Conservation (phyloP, 495 filamentous ascomycete genomes). For the Copromyces sp. region DNA sequence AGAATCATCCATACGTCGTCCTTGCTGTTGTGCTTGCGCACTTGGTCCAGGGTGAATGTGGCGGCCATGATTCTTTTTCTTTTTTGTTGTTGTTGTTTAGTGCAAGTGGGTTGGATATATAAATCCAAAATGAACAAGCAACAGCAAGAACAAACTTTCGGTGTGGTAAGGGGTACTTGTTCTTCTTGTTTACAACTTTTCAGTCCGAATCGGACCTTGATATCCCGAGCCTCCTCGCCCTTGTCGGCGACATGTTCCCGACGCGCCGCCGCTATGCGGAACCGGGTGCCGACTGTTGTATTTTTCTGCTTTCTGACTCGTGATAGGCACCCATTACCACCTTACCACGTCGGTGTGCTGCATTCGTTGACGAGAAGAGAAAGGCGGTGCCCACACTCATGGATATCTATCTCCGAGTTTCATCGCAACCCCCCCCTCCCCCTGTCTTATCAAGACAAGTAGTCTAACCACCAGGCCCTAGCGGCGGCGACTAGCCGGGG, state of each 20-base stretch:
- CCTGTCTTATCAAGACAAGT: neutral
- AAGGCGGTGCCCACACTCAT: neutral
- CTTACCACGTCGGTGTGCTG: neutral
- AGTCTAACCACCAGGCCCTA: neutral
- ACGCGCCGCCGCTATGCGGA: neutral
- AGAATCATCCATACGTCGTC: slow-evolving; percentile 49
- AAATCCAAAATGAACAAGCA: neutral
- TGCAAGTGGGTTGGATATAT: neutral
- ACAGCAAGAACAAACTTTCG: neutral
- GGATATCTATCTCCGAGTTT: neutral
- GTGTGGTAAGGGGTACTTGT: neutral
- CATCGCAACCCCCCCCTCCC: neutral
- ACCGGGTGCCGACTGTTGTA: neutral
- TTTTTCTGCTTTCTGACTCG: neutral
- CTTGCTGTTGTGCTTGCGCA: slow-evolving; percentile 43
- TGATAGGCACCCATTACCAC: neutral
- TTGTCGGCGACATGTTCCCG: neutral
- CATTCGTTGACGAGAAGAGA: neutral
- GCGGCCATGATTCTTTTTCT: slow-evolving; percentile 1
- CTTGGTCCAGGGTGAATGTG: slow-evolving; percentile 34
- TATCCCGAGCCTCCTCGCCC: neutral
- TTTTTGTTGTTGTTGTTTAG: neutral
- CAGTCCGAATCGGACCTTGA: neutral
- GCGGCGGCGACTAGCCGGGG: neutral
- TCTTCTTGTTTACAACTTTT: neutral